Evolutionary conservation across 2,329 filamentous ascomycete species (phyloP).

Genomic region (Scleromitrula shiraiana): DNA sequence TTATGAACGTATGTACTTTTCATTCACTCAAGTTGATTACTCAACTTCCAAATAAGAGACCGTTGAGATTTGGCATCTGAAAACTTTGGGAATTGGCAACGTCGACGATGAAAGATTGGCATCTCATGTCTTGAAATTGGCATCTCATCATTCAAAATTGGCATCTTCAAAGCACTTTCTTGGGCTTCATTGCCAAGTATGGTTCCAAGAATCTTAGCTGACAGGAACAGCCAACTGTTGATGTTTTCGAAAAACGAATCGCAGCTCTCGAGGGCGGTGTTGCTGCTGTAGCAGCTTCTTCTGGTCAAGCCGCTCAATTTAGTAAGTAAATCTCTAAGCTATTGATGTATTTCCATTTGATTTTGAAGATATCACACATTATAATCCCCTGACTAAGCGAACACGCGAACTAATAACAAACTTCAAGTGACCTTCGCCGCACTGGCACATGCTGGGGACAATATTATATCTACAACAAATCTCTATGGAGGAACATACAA

Average conservation of each 20-base stretch:
- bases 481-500: conserved; percentile 95
- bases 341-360: neutral
- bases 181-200: conserved; percentile 2
- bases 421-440: conserved; percentile 54
- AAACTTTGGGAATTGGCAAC: conserved; percentile 1
- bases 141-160: conserved; percentile 1
- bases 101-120: neutral
- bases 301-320: conserved; percentile 87
- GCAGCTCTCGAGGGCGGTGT: conserved; percentile 91
- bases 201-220: conserved; percentile 2
- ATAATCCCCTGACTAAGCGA: neutral
- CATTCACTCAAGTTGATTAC: neutral
- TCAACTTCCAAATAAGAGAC: neutral
- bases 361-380: neutral
- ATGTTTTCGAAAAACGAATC: conserved; percentile 92
- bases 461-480: conserved; percentile 85
- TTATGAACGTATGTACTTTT: conserved; percentile 66
- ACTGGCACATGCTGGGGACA: conserved; percentile 78
- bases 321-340: conserved; percentile 29
- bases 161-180: neutral
- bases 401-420: neutral
- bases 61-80: conserved; percentile 6
- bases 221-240: conserved; percentile 65
- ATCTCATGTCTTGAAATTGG: conserved; percentile 2
- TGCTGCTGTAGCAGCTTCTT: conserved; percentile 75